Evolutionary conservation across 495 filamentous ascomycete genomes (phyloP).

Genomic region (Tuber borchii): DNA sequence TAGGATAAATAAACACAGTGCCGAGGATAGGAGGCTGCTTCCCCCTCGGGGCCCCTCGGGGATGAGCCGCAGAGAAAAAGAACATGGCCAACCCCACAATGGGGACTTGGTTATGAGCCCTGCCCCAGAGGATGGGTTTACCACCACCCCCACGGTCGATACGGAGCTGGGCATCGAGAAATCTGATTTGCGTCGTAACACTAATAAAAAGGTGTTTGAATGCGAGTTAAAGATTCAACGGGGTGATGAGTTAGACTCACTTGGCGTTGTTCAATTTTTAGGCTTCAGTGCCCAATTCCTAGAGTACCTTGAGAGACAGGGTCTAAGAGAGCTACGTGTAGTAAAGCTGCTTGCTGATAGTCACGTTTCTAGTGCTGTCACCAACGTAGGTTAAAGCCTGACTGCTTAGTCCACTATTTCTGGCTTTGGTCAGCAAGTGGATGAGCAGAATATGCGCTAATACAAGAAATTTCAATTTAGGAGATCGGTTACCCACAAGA

Average conservation of each 20-base stretch:
- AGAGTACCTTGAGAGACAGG: background rate
- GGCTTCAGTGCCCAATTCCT: slow-evolving; percentile 34
- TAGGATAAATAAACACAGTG: background rate
- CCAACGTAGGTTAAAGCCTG: background rate
- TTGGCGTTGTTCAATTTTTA: slow-evolving; percentile 46
- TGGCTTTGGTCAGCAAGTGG: background rate
- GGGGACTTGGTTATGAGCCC: background rate
- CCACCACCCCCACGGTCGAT: background rate
- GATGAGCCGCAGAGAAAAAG: background rate
- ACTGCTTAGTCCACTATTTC: background rate
- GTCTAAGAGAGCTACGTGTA: slow-evolving; percentile 8
- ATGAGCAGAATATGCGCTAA: slow-evolving; percentile 8
- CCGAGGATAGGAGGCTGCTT: background rate
- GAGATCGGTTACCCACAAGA: slow-evolving; percentile 32
- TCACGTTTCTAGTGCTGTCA: background rate
- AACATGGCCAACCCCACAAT: background rate
- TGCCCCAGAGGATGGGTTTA: background rate
- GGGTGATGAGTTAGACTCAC: slow-evolving; percentile 27
- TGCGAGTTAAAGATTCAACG: slow-evolving; percentile 41
- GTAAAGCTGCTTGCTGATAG: slow-evolving; percentile 40
- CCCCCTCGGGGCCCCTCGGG: background rate
- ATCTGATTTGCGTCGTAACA: background rate
- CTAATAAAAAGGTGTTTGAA: slow-evolving; percentile 28
- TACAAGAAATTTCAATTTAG: slow-evolving; percentile 14
- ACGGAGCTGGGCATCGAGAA: background rate